Evolutionary conservation across 345 rosid genomes (phyloP), one percentile per base, ranked within the genome.

Genomic region (Melaleuca quinquenervia): DNA sequence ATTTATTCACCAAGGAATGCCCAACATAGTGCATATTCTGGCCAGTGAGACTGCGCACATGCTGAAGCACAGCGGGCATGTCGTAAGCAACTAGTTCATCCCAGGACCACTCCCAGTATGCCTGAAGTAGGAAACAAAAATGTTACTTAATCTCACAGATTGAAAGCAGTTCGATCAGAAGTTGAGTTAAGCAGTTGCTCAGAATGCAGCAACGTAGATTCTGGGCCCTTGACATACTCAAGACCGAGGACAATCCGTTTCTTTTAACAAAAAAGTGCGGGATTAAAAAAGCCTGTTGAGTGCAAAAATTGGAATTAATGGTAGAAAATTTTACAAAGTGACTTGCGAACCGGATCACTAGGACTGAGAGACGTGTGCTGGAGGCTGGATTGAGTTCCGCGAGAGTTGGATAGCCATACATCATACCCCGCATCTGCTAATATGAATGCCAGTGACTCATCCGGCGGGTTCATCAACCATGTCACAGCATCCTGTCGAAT

Each of bases 51-150:
- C 85, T 85, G 52, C 82, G 84, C 50, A 91, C 86, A 50, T 88
- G 84, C 15, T 87, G 87, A 50, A 88, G 70, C 6, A 80, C 41
- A 6, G 90, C 89, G 22, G 91, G 88, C 53, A 88, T 87, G 83
- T 89, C 91, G 32, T 75, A 89, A 70, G 84, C 74, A 3, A 80
- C 90, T 70, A 89, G 82, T 84, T 91, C 91, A 75, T 91, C 91
- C 90, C 90, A 88, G 62, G 91, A 89, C 93, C 93, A 90, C 36
- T 91, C 88, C 93, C 91, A 91, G n/a, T 75, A 91, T 50, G 89
- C 89, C 91, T 88, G 88, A 10, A 36, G 80, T 18, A 70, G 36
- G 70, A n/a, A 52, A 60, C 50, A 11, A 52, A 64, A 58, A 27
- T 29, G 48, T 48, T 15, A 45, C 20, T 12, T 53, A 11, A 8